Evolutionary conservation across 1,139 yeast genomes (phyloP).

Genomic region (Sugiyamaella grinbergsii): DNA sequence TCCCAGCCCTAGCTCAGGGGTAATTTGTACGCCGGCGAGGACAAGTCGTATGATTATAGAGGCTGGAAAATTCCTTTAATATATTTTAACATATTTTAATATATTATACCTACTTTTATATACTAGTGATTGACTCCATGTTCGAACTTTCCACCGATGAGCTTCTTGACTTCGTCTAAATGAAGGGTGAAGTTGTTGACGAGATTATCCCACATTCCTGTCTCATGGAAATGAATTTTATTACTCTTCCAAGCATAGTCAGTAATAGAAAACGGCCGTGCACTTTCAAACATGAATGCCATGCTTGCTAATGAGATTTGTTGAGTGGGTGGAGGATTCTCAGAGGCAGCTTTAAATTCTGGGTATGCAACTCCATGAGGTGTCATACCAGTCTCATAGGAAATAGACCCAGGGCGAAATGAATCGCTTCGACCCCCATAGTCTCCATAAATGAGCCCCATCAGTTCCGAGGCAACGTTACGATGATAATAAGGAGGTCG

Average conservation of each 20-base stretch:
- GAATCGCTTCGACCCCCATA: slow-evolving; percentile 37
- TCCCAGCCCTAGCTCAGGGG: slow-evolving; percentile 5
- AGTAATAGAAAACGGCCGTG: slow-evolving; percentile 4
- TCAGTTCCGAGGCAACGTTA: slow-evolving; percentile 38
- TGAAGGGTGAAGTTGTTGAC: slow-evolving; percentile 8
- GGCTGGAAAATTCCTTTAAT: too few species aligned
- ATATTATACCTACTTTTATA: too few species aligned
- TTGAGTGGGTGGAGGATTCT: slow-evolving; percentile 7
- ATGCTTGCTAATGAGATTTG: slow-evolving; percentile 8
- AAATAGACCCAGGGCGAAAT: slow-evolving; percentile 39
- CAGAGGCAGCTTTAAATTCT: slow-evolving; percentile 15
- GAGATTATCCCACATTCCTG: slow-evolving; percentile 11
- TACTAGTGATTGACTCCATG: slow-evolving; percentile 10
- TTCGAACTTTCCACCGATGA: slow-evolving; percentile 6
- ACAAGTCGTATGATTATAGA: too few species aligned
- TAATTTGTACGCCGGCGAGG: background rate
- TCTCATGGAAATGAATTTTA: slow-evolving; percentile 13
- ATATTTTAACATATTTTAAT: too few species aligned
- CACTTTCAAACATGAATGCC: slow-evolving; percentile 14
- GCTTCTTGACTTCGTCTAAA: slow-evolving; percentile 15
- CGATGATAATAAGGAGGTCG: slow-evolving; percentile 40
- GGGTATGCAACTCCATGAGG: slow-evolving; percentile 33
- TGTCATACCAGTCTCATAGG: slow-evolving; percentile 37
- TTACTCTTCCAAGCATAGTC: slow-evolving; percentile 15
- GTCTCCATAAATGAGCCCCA: slow-evolving; percentile 38